Evolutionary conservation across 2,329 filamentous ascomycete genomes (phyloP), one percentile per base, ranked within the genome.

Genomic region (Exserohilum rostratum): DNA sequence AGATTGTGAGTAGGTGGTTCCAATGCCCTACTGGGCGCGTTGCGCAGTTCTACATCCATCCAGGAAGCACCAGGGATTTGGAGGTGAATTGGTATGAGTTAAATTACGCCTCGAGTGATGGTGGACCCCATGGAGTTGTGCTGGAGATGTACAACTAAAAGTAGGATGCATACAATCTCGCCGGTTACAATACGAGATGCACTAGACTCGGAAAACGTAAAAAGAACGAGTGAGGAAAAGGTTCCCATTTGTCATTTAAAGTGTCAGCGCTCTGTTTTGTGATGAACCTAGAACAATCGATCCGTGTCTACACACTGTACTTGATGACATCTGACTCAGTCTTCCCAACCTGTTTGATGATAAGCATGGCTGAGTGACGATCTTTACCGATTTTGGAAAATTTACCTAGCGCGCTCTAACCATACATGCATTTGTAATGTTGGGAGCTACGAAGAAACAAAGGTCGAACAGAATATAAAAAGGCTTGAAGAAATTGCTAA

Each of bases 51-150:
- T 44, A 73, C 40, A 31, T 72, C 50, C 57, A 66, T 34, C 69
- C 70, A 0, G 60, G 45, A 38, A 48, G 59, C 13, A 43, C 34
- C 3, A 53, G 54, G 25, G 47, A 58, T n/a, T 59, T 69, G 27
- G 62, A 58, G 13, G 46, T 68, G 3, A 64, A 50, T 10, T 73
- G 71, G 70, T 73, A 62, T 58, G 72, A 74, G 54, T 33, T 72
- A 50, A 60, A 66, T 22, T 63, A 71, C 46, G 60, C 58, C 7
- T 20, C 49, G 11, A 35, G 10, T 5, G 39, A 60, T 15, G 65
- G 65, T 0, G 65, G 65, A 4, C 55, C 65, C 29, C 65, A 75
- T 61, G 72, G 72, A 2, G 58, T 74, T 40, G 65, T 65, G 27
- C 67, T 70, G 50, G 71, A 71, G 38, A 67, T 72, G 66, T 58